Conservation (phyloP, 768 basidiomycete genomes). For the Calocybe gangraenosa region DNA sequence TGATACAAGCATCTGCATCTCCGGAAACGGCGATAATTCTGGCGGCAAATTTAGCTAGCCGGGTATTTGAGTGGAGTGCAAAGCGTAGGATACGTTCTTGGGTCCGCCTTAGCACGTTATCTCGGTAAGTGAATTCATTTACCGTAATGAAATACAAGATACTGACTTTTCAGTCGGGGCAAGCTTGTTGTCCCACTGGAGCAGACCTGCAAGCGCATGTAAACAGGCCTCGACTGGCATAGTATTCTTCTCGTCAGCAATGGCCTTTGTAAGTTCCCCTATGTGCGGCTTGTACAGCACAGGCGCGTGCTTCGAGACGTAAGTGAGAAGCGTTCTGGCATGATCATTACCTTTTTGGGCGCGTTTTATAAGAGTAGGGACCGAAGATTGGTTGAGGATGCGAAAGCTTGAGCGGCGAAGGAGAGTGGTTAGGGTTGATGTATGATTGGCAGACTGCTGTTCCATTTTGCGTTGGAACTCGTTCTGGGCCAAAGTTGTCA, state of each 20-base stretch:
- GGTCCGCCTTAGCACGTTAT: conserved; percentile 45
- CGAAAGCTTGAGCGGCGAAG: conserved; percentile 68
- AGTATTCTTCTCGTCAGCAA: conserved; percentile 59
- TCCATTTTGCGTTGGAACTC: conserved; percentile 80
- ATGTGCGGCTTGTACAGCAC: conserved; percentile 70
- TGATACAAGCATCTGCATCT: conserved; percentile 43
- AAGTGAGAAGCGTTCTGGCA: conserved; percentile 50
- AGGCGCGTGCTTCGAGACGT: conserved; percentile 73
- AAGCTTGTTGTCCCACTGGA: conserved; percentile 53
- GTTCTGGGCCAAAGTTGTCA: conserved; percentile 36
- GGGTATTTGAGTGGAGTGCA: conserved; percentile 53
- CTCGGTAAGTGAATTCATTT: not conserved
- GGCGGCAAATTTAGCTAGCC: conserved; percentile 83
- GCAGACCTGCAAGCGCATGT: conserved; percentile 71
- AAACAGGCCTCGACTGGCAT: conserved; percentile 61
- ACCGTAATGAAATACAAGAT: not conserved
- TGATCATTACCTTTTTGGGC: conserved; percentile 47
- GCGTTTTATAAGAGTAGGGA: conserved; percentile 76
- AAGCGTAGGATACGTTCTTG: conserved; percentile 60
- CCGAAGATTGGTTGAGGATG: conserved; percentile 79
- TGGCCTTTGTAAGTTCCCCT: conserved; percentile 68
- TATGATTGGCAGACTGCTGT: conserved; percentile 55
- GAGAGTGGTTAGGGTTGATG: conserved; percentile 65
- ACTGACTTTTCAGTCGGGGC: conserved; percentile 66
- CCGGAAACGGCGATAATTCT: conserved; percentile 63